A percentile compares a stretch with the other conserved stretches of the same genome.
Evolutionary conservation across 164 flowering plant species (phyloP).

Genomic region (Chimonanthus praecox): DNA sequence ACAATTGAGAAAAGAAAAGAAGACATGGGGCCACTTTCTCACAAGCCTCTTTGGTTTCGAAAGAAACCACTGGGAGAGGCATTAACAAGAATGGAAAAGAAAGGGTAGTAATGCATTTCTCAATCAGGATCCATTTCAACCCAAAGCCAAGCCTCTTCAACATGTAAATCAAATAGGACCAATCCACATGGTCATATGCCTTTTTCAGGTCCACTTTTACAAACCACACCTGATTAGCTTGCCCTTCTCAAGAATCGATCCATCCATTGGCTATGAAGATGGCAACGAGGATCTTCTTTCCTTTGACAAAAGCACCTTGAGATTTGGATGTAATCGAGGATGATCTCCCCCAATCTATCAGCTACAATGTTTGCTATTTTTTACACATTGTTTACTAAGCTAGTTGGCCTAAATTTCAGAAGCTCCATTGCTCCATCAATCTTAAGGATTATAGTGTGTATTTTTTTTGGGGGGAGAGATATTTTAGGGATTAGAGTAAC

Average conservation of each 20-base stretch:
- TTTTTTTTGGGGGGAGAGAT: too few relatives aligned
- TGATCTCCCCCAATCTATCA: background rate
- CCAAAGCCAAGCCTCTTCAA: background rate
- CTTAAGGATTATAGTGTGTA: too few relatives aligned
- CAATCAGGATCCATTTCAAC: background rate
- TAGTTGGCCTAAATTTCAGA: background rate
- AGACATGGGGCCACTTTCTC: too few relatives aligned
- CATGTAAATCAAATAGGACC: background rate
- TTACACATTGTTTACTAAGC: background rate
- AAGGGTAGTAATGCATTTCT: background rate
- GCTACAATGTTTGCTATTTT: background rate
- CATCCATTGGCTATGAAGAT: background rate
- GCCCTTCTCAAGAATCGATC: background rate
- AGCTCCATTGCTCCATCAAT: background rate
- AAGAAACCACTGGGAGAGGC: background rate
- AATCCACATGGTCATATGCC: background rate
- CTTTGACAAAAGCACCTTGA: background rate
- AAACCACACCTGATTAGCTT: background rate
- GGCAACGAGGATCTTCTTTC: background rate
- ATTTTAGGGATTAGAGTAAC: background rate
- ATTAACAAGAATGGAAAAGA: background rate
- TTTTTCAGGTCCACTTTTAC: background rate
- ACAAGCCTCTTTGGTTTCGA: too few relatives aligned
- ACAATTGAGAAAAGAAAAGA: too few relatives aligned
- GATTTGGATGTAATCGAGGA: background rate